Base-by-base conservation (phyloP, 1,284 basidiomycete species). In the Chalciporus piperatoides region DNA sequence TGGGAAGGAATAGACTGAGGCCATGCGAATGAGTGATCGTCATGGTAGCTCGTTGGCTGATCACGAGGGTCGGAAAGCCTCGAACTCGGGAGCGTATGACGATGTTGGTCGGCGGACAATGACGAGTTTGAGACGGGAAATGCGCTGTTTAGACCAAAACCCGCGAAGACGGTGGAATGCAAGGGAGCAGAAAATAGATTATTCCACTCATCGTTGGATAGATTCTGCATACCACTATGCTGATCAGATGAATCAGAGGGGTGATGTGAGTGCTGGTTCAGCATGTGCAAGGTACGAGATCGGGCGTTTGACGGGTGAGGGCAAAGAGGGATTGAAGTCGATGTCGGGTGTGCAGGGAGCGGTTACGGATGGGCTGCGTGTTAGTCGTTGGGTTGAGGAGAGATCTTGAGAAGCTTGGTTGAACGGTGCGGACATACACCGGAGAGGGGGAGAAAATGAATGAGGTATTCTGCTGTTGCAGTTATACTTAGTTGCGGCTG, bases 91-190 rank as follows among this genome's bases (percentile, higher is more conserved):
- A 51, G 41, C 11, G 46, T 23, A 41, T 55, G 51, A 41, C 52
- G 62, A 41, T 42, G 6, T 41, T 56, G 48, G 54, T 60, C 59
- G 37, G 46, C 53, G 4, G 57, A 51, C 24, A 48, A 41, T 39
- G 37, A 10, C 8, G 41, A 28, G n/a, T 55, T 32, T 6, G 68
- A 65, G 46, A 55, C 17, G 2, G 67, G 64, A 42, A 84, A 66
- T 36, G 80, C 71, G 60, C 82, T 81, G 57, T 77, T 79, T 8
- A 82, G 78, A 11, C 79, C 76, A 39, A 84, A 73, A 42, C 76
- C 75, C 37, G 79, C 75, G 57, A 84, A 84, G 38, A 79, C 71
- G 41, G 75, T 64, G 4, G 80, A 80, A 52, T 81, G 74, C 49
- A 84, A 68, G 1, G 84, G 81, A 7, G 74, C 60, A 30, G 81